Base-by-base conservation (phyloP, 2,329 filamentous ascomycete species). In the Dothidotthia symphoricarpi region DNA sequence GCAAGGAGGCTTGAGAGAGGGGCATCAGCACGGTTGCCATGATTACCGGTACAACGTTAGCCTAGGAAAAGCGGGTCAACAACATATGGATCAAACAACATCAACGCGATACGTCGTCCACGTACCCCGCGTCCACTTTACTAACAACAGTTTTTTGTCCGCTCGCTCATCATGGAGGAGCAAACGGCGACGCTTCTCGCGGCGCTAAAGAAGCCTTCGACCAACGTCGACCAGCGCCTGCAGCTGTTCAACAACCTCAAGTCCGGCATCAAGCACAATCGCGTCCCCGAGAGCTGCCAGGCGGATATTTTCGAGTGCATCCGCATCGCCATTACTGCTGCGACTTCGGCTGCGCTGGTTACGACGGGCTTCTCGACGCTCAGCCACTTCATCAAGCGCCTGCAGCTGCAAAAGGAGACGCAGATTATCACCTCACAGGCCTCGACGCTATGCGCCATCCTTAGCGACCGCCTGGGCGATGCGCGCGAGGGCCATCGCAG, bases 181-280 rank as follows among this genome's bases (percentile, higher is more conserved):
- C 76, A 78, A 62, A 76, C 76, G 34, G 66, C 69, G 29, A 72
- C 73, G 45, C 71, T 81, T 43, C 63, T 81, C 49, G 69, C 68
- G 41, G 70, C 69, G 40, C 69, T 73, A 35, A 78, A 78, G 61
- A 75, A 76, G 64, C 77, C 80, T 53, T 85, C 87, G 54, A 75
- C 78, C 25, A 76, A 81, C 32, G 73, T 87, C 54, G 85, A 90
- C 57, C 69, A 75, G 34, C 89, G 89, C 63, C 76, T 88, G 48
- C 74, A 80, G 49, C 77, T 80, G 36, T 80, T 95, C 54, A 86
- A 82, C 43, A 76, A 74, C 57, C 74, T 90, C 68, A 95, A 95
- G 70, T 89, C 86, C 28, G 80, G 82, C 64, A 95, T 95, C 75
- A 95, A 95, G 68, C 89, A 95, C 68, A 85, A 86, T 64, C 89